These are phyloP conservation scores for Cucurbitaria berberidis DNA, from an alignment of 2,329 filamentous ascomycete genomes.

Conservation along the genomic window DNA sequence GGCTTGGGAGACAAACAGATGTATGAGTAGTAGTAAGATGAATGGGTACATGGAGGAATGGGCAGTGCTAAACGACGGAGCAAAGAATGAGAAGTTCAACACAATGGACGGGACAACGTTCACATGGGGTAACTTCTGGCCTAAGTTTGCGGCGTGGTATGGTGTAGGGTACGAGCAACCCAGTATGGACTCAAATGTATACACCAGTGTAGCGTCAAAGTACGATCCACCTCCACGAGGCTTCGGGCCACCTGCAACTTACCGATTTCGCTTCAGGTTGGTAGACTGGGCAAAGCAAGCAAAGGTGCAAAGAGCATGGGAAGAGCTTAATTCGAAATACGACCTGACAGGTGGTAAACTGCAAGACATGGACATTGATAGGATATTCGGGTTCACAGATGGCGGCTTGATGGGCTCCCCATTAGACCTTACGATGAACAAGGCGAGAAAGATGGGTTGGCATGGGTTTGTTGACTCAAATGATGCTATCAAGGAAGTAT, in stretches of 20 bases:
- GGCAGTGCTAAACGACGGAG: conserved; percentile 53
- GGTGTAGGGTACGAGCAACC: conserved; percentile 48
- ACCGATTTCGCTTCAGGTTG: conserved; percentile 52
- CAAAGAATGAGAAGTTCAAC: conserved; percentile 58
- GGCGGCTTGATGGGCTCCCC: conserved; percentile 43
- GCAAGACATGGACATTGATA: conserved; percentile 50
- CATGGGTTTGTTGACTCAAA: conserved; percentile 55
- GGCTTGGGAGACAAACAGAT: conserved; percentile 54
- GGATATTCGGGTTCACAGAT: conserved; percentile 57
- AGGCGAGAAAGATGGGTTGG: conserved; percentile 55
- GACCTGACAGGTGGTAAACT: conserved; percentile 51
- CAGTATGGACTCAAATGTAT: conserved; percentile 13
- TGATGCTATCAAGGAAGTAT: conserved; percentile 52
- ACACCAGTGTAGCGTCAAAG: conserved; percentile 24
- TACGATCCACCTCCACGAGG: conserved; percentile 41
- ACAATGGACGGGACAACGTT: conserved; percentile 54
- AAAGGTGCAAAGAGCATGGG: conserved; percentile 55
- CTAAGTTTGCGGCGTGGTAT: conserved; percentile 55
- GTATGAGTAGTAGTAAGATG: conserved; percentile 54
- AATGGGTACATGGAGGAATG: conserved; percentile 61
- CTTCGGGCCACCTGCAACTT: conserved; percentile 52
- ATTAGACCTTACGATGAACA: conserved; percentile 50
- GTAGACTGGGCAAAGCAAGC: conserved; percentile 54
- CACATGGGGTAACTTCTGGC: conserved; percentile 58
- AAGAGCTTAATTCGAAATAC: conserved; percentile 52